Evolutionary conservation across 305 asterid genomes (phyloP).

Genomic region (Caryopteris hybrid): DNA sequence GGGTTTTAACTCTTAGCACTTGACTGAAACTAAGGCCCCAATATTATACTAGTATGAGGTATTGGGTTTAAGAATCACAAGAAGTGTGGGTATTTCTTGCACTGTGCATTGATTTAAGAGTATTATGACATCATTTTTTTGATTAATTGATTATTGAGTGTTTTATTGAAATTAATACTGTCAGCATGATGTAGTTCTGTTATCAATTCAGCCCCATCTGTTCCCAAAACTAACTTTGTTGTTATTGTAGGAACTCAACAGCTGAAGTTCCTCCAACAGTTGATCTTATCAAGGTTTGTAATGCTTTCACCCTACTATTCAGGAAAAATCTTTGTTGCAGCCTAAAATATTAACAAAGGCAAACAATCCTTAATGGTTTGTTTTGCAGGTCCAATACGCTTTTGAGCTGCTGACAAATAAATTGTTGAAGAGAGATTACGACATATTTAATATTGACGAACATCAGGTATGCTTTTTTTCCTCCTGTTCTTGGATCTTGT

Average conservation of each 20-base stretch:
- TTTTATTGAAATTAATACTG: not conserved
- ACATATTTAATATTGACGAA: slow-evolving; percentile 73
- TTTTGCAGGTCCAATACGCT: slow-evolving; percentile 86
- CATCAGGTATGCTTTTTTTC: slow-evolving; percentile 48
- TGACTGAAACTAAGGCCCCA: not conserved
- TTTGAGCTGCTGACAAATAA: slow-evolving; percentile 80
- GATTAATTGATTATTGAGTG: not conserved
- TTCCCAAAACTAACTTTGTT: slow-evolving; percentile 18
- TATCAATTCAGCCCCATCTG: not conserved
- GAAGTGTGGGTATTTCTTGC: not conserved
- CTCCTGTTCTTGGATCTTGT: slow-evolving; percentile 15
- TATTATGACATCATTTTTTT: not conserved
- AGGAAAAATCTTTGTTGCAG: slow-evolving; percentile 11
- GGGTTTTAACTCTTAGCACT: not conserved
- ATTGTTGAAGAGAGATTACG: slow-evolving; percentile 89
- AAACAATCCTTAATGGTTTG: slow-evolving; percentile 13
- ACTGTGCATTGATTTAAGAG: not conserved
- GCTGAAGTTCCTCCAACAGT: slow-evolving; percentile 46
- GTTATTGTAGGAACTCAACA: slow-evolving; percentile 60
- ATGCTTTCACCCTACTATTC: slow-evolving; percentile 1
- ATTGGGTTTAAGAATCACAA: not conserved
- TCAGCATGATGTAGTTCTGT: too few relatives aligned
- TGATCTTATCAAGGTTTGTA: slow-evolving; percentile 60
- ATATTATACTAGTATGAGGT: not conserved
- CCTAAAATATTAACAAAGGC: not conserved